Base-by-base conservation (phyloP, 148 eudicot genomes). In the Nepenthes gracilis region DNA sequence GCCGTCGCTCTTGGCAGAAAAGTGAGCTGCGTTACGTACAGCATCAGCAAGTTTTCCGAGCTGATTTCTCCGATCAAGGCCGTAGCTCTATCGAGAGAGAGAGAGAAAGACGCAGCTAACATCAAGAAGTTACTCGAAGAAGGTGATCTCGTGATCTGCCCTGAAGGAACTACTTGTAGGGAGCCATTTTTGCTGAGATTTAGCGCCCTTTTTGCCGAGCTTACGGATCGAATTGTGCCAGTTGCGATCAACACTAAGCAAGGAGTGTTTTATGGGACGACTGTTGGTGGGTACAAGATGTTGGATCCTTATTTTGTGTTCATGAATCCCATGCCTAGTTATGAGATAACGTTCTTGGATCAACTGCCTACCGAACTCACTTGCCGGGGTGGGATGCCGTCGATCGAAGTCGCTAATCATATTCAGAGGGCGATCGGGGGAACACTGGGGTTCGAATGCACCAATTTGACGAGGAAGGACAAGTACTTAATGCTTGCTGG, bases 311-410 rank as follows among this genome's bases (percentile, higher is more conserved):
- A 81, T 43, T 84, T 81, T 36, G 77, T 77, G 61, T 84, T 61
- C 67, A 84, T 84, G 90, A 84, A 84, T 9, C 90, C 90, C 0
- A 84, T 74, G 82, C 90, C 86, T 34, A 75, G 70, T 4, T 72
- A 64, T 40, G 90, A 84, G 64, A 74, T 84, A 38, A 84, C 90
- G 0, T 84, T 84, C 66, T 57, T 84, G 72, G 77, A 77, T 59
- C 78, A 77, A 9, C 45, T 84, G 54, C 90, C 90, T 0, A 4
- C 1, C 0, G 90, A 84, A 50, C 65, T 84, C 12, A 81, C 78
- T n/a, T 79, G 81, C 60, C 74, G 59, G 32, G 79, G 83, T 0
- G 86, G 82, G 0, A 81, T 77, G 57, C 70, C 90, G 0, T 54
- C 80, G 0, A 63, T 79, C 61, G 90, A 84, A 49, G 85, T 84